Evolutionary conservation across 169 alveolate genomes (phyloP).

Genomic region (Ichthyophthirius multifiliis): DNA sequence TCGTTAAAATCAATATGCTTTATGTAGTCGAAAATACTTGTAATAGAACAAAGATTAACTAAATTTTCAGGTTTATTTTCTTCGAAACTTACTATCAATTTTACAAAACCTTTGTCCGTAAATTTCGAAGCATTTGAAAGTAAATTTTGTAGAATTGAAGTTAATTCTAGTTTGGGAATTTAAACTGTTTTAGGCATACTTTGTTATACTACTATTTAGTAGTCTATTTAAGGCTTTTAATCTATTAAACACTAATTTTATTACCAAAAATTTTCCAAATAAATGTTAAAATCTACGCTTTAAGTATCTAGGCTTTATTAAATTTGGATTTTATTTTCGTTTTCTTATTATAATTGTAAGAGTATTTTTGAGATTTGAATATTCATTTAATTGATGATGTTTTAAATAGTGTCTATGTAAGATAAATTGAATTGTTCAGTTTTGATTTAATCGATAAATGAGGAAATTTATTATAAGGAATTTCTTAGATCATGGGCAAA

Average conservation of each 20-base stretch:
- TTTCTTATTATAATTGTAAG: not conserved
- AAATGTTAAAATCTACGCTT: not conserved
- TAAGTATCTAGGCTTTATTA: not conserved
- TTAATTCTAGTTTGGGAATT: not conserved
- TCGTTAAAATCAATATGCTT: no score
- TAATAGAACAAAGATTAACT: no score
- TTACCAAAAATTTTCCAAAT: not conserved
- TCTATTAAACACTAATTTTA: not conserved
- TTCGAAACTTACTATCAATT: not conserved
- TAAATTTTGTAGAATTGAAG: not conserved
- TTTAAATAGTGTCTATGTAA: not conserved
- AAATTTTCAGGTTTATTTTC: no score
- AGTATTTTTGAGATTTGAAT: not conserved
- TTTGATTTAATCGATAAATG: not conserved
- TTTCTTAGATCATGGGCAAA: not conserved
- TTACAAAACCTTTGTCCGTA: not conserved
- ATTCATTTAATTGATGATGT: not conserved
- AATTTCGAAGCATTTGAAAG: conserved; percentile 1
- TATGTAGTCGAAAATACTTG: no score
- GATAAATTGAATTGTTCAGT: not conserved
- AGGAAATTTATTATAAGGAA: not conserved
- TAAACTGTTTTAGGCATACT: not conserved
- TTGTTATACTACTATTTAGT: not conserved
- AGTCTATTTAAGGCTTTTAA: not conserved
- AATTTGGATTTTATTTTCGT: not conserved